Percentiles rank a stretch among this genome's conserved stretches.
These are phyloP conservation scores for Colletotrichum sojae DNA, from an alignment of 2,329 filamentous ascomycete species.

Conservation along the genomic window DNA sequence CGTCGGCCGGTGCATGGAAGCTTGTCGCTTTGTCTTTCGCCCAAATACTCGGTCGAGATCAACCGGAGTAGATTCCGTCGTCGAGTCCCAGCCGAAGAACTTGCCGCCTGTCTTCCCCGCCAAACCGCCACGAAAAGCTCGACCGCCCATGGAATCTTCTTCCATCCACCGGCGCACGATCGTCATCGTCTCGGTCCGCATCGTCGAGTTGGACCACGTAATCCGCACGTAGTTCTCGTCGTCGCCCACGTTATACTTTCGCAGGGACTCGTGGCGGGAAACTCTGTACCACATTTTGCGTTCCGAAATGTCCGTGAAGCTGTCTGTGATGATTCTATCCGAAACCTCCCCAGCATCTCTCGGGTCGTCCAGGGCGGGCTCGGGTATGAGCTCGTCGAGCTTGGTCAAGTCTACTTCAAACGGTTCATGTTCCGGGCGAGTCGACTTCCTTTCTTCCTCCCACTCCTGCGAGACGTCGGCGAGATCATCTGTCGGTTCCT, in stretches of 20 bases:
- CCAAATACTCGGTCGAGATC: conserved; percentile 63
- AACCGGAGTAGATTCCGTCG: conserved; percentile 59
- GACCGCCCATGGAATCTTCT: conserved; percentile 71
- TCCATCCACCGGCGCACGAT: conserved; percentile 77
- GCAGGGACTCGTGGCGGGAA: conserved; percentile 71
- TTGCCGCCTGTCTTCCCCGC: conserved; percentile 56
- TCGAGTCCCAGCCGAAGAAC: conserved; percentile 74
- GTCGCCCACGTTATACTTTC: conserved; percentile 69
- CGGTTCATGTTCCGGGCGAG: conserved; percentile 32
- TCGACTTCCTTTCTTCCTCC: conserved; percentile 17
- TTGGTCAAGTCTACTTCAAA: conserved; percentile 50
- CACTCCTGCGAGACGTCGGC: background rate
- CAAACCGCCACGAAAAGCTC: conserved; percentile 59
- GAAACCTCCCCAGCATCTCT: conserved; percentile 52
- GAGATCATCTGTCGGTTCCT: background rate
- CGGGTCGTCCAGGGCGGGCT: conserved; percentile 38
- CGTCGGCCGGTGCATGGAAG: conserved; percentile 44
- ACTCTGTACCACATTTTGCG: conserved; percentile 77
- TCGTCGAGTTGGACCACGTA: conserved; percentile 69
- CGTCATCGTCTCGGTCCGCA: conserved; percentile 68
- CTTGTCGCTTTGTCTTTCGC: conserved; percentile 49
- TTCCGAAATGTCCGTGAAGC: conserved; percentile 68
- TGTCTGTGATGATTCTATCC: conserved; percentile 65
- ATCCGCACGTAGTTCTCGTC: conserved; percentile 73
- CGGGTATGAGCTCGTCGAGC: conserved; percentile 52